phyloP scores from a whole-genome alignment of 1,139 yeast genomes.

The Debaryomycetaceae sp. region DNA sequence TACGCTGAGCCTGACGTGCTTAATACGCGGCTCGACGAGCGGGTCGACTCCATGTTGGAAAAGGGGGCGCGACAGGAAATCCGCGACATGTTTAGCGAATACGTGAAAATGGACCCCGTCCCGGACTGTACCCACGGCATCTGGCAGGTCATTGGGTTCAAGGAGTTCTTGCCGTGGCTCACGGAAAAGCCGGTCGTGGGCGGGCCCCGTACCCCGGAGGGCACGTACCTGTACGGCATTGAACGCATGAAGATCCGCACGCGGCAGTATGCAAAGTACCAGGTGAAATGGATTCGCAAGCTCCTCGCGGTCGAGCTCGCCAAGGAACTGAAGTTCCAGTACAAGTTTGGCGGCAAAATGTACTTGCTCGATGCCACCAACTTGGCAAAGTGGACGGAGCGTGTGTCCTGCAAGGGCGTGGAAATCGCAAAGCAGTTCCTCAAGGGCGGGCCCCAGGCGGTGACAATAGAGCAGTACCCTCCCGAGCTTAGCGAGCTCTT shows the following conservation, averaged over 20 bases:
- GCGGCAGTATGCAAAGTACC: slow-evolving; percentile 77
- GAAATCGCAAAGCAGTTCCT: slow-evolving; percentile 33
- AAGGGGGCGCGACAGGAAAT: slow-evolving; percentile 65
- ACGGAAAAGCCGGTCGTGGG: too few species aligned
- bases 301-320: slow-evolving; percentile 53
- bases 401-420: slow-evolving; percentile 48
- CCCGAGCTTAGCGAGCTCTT: slow-evolving; percentile 23
- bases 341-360: slow-evolving; percentile 49
- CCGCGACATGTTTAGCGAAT: slow-evolving; percentile 40
- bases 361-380: slow-evolving; percentile 73
- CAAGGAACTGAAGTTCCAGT: slow-evolving; percentile 37
- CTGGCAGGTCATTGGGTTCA: slow-evolving; percentile 94
- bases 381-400: slow-evolving; percentile 43
- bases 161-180: slow-evolving; percentile 83
- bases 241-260: slow-evolving; percentile 78
- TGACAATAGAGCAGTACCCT: slow-evolving; percentile 30
- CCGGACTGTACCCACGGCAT: slow-evolving; percentile 64
- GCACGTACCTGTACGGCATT: slow-evolving; percentile 36
- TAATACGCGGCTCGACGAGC: slow-evolving; percentile 51
- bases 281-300: slow-evolving; percentile 86
- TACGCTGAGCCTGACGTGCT: slow-evolving; percentile 57
- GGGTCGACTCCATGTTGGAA: slow-evolving; percentile 78
- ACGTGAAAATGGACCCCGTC: slow-evolving; percentile 14
- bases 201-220: slow-evolving; percentile 5
- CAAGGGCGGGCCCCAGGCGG: slow-evolving; percentile 15